Evolutionary conservation across 805 yeast genomes (phyloP), one percentile per base, ranked within the genome.

Genomic region (Monosporozyma servazzii): DNA sequence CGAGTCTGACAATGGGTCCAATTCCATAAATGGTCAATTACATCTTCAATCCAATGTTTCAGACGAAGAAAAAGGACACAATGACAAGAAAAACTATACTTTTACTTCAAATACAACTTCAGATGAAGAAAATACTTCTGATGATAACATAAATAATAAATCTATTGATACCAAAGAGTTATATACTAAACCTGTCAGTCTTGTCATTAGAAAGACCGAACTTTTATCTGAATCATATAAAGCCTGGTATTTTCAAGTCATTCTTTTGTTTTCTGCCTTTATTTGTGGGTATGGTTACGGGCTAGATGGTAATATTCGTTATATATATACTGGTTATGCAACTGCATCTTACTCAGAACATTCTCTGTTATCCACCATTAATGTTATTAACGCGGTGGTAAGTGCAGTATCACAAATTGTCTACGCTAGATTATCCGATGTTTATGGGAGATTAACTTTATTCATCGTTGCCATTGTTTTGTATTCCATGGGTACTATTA

Each of bases 331-430:
- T 5, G 58, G 60, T 54, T 61, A 74, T 58, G 84, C 83, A 17
- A 75, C 82, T 29, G 64, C 71, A 18, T 71, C 79, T 15, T 80
- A 75, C 62, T 42, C 66, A 5, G 63, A 68, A 36, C 84, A 79
- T 61, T 75, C 84, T 9, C 65, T 78, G 47, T 58, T 74, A 39
- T 68, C 84, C 3, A 77, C 84, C 1, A 74, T 80, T 46, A 68
- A 71, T 29, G 81, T 76, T 40, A 76, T 79, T 52, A 71, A 73
- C 53, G 69, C 75, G 18, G 81, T 79, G 30, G 73, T 77, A 33
- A 79, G 77, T 41, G 83, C 84, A 29, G 84, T 78, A 5, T 72
- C 81, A 10, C 82, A 79, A 58, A 75, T 80, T 8, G 67, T 77
- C 9, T 79, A 72, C 55, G 83, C 84, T 4, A 68, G 84, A 55